Evolutionary conservation across 495 filamentous ascomycete species (phyloP).

Genomic region (Bombardia bombarda): DNA sequence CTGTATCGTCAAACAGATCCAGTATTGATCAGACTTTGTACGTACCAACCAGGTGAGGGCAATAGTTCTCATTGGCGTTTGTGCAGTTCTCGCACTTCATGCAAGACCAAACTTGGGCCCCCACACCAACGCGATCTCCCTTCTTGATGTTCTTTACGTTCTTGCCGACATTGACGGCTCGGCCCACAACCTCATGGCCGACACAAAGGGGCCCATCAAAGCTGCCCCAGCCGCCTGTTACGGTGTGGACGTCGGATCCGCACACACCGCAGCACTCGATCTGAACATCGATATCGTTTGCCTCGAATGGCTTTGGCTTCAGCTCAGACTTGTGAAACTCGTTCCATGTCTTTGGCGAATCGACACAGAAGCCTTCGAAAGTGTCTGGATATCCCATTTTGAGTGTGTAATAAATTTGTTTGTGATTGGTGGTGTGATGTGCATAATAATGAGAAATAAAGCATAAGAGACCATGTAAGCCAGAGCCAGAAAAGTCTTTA

Average conservation of each 20-base stretch:
- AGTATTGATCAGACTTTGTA: too few species aligned
- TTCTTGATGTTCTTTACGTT: constrained; percentile 44
- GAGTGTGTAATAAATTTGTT: not conserved
- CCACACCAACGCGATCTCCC: constrained; percentile 73
- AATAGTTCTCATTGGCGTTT: constrained; percentile 67
- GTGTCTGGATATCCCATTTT: constrained; percentile 71
- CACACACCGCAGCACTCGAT: constrained; percentile 64
- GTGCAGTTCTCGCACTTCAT: constrained; percentile 43
- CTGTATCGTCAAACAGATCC: too few species aligned
- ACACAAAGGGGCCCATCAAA: constrained; percentile 59
- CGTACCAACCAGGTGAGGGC: constrained; percentile 47
- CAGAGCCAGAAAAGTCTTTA: too few species aligned
- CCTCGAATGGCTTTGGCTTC: constrained; percentile 69
- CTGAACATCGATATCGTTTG: constrained; percentile 65
- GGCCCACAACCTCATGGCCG: constrained; percentile 69
- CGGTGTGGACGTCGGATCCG: constrained; percentile 71
- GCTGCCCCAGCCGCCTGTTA: constrained; percentile 69
- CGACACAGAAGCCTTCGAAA: constrained; percentile 56
- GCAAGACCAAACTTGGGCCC: constrained; percentile 68
- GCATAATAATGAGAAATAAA: too few species aligned
- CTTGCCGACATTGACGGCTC: constrained; percentile 59
- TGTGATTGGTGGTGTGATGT: too few species aligned
- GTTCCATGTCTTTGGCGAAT: constrained; percentile 22
- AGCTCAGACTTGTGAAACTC: constrained; percentile 40
- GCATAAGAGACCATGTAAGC: too few species aligned